Conservation (phyloP, 768 basidiomycete genomes). For the Phylloporus scabripes region DNA sequence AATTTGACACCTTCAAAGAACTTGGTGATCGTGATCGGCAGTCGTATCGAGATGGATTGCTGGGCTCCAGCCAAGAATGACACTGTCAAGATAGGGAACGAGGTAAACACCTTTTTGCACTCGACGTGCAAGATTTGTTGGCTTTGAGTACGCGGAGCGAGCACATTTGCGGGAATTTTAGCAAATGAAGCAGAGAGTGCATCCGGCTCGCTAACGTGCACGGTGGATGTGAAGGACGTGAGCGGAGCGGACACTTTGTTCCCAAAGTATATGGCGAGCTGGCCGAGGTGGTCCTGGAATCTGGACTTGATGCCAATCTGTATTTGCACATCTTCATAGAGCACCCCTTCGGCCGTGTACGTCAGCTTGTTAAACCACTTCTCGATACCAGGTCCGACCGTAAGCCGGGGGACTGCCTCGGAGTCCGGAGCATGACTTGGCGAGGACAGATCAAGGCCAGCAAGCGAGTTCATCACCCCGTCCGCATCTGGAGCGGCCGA, state of each 20-base stretch:
- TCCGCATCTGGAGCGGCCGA: slow-evolving; percentile 36
- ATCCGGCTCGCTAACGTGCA: slow-evolving; percentile 67
- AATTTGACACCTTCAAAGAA: slow-evolving; percentile 94
- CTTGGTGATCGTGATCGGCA: slow-evolving; percentile 85
- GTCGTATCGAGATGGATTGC: slow-evolving; percentile 73
- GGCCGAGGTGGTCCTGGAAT: slow-evolving; percentile 91
- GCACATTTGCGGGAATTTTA: slow-evolving; percentile 81
- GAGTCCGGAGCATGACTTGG: slow-evolving; percentile 16
- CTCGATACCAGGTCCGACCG: slow-evolving; percentile 67
- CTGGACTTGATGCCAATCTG: slow-evolving; percentile 96
- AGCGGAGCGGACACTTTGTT: slow-evolving; percentile 92
- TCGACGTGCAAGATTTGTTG: slow-evolving; percentile 94
- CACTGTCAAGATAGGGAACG: slow-evolving; percentile 72
- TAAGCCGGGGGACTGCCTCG: slow-evolving; percentile 46
- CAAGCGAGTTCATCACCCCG: slow-evolving; percentile 68
- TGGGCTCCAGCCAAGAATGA: slow-evolving; percentile 93
- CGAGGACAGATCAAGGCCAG: slow-evolving; percentile 70
- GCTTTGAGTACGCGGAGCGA: slow-evolving; percentile 79
- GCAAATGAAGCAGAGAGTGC: slow-evolving; percentile 81
- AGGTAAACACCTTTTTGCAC: slow-evolving; percentile 81
- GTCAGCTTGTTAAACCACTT: slow-evolving; percentile 86
- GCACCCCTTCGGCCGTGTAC: slow-evolving; percentile 76
- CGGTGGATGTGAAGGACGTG: slow-evolving; percentile 81
- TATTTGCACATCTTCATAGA: slow-evolving; percentile 94
- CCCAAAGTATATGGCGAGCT: slow-evolving; percentile 91